Conservation (phyloP, 192 early-diverging fungal genomes). For the Coemansia sp. region DNA sequence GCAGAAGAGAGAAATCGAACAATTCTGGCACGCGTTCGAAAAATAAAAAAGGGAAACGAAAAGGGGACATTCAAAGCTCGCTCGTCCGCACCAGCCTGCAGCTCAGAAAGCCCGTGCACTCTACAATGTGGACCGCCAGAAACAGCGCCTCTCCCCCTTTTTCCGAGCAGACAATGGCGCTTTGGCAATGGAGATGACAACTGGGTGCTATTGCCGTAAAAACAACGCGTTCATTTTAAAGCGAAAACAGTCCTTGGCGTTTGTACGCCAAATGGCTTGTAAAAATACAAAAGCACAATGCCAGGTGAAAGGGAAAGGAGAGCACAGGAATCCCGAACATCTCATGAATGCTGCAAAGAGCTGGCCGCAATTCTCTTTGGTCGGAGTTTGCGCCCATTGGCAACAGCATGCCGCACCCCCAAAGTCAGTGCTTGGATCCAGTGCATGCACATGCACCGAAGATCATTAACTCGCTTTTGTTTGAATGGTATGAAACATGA, state of each 20-base stretch:
- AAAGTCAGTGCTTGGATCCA: not conserved
- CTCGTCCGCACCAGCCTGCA: not conserved
- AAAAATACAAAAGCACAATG: not conserved
- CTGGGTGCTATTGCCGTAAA: not conserved
- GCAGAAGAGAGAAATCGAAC: not conserved
- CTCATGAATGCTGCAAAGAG: not conserved
- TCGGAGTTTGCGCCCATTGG: not conserved
- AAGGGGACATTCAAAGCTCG: not conserved
- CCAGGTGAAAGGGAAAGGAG: too few species aligned
- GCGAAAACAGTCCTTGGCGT: not conserved
- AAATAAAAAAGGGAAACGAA: not conserved
- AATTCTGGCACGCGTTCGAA: not conserved
- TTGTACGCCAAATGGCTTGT: not conserved
- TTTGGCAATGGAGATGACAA: not conserved
- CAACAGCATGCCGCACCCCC: too few species aligned
- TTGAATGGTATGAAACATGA: too few species aligned
- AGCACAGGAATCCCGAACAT: not conserved
- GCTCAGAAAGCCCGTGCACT: not conserved
- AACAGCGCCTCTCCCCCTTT: not conserved
- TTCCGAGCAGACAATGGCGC: not conserved
- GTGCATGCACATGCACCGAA: not conserved
- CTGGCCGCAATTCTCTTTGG: not conserved
- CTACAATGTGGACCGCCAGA: not conserved
- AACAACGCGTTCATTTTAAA: not conserved
- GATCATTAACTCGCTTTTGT: too few species aligned